Base-by-base conservation (phyloP, 225 moss, liverwort and hornwort species). In the Marchantia polymorpha region DNA sequence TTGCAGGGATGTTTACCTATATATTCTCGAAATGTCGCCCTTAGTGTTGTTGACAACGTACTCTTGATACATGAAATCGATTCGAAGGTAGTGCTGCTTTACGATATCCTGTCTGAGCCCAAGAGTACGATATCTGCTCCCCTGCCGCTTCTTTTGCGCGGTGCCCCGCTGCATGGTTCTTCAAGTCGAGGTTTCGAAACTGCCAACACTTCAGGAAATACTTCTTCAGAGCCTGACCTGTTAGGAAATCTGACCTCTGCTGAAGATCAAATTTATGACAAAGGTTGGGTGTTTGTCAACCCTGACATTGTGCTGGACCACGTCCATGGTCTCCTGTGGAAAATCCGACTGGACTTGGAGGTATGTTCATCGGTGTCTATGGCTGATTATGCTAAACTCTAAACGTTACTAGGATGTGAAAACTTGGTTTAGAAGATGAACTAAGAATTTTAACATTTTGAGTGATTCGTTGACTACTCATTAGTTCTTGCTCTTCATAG, bases 11-110 rank as follows among this genome's bases (percentile, higher is more conserved):
- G 87, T 79, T 88, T 94, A 80, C 90, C 94, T 49, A 94, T 96
- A 59, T 96, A 94, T 83, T 94, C 96, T 56, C 82, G 86, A 50
- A 81, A 92, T 85, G 94, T 92, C 53, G 94, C 91, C 72, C 86
- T 96, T 39, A 96, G 94, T 83, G 91, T 96, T 81, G 94, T 96
- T 54, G 96, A 96, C 78, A 96, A 96, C 81, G 96, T 96, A 74
- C 91, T 96, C 52, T 87, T 96, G 69, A 86, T 96, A 53, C 96
- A 96, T 82, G 94, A 96, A 86, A 91, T 88, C 74, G 94, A 92
- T 88, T 96, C 96, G 20, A 91, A 94, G 90, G 96, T 96, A 61
- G 92, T 94, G 47, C 80, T 96, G 11, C 84, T 96, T 29, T 94
- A 96, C 82, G 96, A 96, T 82, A 88, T 96, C 69, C 82, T 92